These are phyloP conservation scores for Pholiota adiposa DNA, from an alignment of 1,284 basidiomycete species.

Conservation along the genomic window DNA sequence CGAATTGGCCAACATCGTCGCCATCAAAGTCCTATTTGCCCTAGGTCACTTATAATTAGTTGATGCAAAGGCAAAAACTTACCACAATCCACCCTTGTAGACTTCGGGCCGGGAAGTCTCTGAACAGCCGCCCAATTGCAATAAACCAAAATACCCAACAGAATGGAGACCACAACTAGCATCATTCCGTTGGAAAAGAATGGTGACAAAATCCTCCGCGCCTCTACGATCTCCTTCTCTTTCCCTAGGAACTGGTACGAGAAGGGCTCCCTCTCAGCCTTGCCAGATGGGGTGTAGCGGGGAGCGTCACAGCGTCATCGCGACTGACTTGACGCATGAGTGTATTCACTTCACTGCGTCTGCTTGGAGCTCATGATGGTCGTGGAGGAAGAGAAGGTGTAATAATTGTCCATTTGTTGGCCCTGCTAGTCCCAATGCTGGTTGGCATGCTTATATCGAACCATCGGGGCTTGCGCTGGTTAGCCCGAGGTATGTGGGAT, in stretches of 20 bases:
- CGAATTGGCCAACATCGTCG: conserved; percentile 43
- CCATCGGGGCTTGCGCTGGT: conserved; percentile 1
- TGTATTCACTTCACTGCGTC: neutral
- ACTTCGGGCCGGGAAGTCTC: conserved; percentile 37
- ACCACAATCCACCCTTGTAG: conserved; percentile 46
- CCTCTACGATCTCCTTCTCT: conserved; percentile 17
- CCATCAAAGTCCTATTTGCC: conserved; percentile 55
- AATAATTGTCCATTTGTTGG: neutral
- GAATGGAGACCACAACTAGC: conserved; percentile 37
- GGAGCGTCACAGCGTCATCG: neutral
- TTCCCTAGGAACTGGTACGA: conserved; percentile 22
- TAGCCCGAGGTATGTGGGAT: conserved; percentile 1
- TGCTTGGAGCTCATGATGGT: conserved; percentile 10
- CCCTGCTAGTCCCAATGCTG: neutral
- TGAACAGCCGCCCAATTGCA: conserved; percentile 52
- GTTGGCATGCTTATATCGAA: neutral
- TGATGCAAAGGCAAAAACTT: conserved; percentile 19
- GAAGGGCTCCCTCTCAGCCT: conserved; percentile 12
- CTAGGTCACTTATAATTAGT: neutral
- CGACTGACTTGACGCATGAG: neutral
- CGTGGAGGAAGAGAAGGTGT: conserved; percentile 1
- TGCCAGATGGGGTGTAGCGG: neutral
- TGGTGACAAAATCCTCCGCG: conserved; percentile 31
- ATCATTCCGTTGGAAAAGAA: conserved; percentile 34
- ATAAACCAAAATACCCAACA: conserved; percentile 46